Conservation (phyloP, 2,329 filamentous ascomycete species). For the Cadophora malorum region DNA sequence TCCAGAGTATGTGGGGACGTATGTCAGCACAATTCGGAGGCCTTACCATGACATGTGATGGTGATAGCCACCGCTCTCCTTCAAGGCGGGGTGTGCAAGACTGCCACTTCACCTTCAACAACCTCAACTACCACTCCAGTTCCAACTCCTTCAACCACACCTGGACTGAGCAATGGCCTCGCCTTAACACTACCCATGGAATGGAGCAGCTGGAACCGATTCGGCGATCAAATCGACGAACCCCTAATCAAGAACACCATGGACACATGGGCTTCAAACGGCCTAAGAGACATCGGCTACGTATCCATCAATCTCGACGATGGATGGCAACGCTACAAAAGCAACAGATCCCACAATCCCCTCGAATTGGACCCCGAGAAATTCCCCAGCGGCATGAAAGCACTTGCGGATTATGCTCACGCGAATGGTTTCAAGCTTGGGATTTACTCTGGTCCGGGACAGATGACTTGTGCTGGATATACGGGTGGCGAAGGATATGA, state of each 20-base stretch:
- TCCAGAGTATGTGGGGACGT: slow-evolving; percentile 32
- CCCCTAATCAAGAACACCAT: slow-evolving; percentile 53
- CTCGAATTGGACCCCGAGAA: slow-evolving; percentile 51
- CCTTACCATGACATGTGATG: slow-evolving; percentile 32
- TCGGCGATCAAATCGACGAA: slow-evolving; percentile 56
- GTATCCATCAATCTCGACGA: slow-evolving; percentile 64
- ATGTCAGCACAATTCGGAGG: slow-evolving; percentile 16
- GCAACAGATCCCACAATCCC: slow-evolving; percentile 46
- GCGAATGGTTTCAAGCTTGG: slow-evolving; percentile 64
- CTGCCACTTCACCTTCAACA: not conserved
- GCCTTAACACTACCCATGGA: slow-evolving; percentile 53
- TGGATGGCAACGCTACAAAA: slow-evolving; percentile 58
- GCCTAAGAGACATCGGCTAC: slow-evolving; percentile 58
- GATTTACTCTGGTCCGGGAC: slow-evolving; percentile 65
- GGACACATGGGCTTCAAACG: slow-evolving; percentile 52
- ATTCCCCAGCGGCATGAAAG: slow-evolving; percentile 65
- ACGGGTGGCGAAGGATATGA: slow-evolving; percentile 63
- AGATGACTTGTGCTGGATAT: slow-evolving; percentile 35
- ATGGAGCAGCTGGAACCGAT: slow-evolving; percentile 61
- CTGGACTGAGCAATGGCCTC: slow-evolving; percentile 45
- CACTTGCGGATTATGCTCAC: slow-evolving; percentile 61
- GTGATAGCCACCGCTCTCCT: not conserved
- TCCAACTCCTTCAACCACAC: not conserved
- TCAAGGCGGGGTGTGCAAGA: not conserved
- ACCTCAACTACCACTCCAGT: not conserved